phyloP scores from a whole-genome alignment of 345 rosid species.

The Barbarea vulgaris region DNA sequence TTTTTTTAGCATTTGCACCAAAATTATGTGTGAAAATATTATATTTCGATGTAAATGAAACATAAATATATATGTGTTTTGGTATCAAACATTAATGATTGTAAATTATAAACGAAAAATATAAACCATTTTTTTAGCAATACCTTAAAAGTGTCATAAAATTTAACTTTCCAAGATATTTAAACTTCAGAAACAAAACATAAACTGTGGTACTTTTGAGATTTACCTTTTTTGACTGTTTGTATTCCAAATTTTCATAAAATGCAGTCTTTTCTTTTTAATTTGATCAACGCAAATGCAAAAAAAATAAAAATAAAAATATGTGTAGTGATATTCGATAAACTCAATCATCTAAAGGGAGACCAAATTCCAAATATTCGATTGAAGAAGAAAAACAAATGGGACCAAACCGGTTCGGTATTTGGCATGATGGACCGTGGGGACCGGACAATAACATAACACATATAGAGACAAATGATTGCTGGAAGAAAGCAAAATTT shows the following conservation, averaged over 20 bases:
- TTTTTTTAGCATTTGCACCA: not conserved
- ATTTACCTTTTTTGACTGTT: not conserved
- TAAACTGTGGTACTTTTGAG: not conserved
- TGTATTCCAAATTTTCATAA: not conserved
- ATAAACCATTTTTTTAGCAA: not conserved
- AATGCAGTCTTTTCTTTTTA: not conserved
- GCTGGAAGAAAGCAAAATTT: constrained; percentile 43
- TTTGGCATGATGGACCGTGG: constrained; percentile 41
- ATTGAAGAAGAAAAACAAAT: constrained; percentile 20
- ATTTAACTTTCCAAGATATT: not conserved
- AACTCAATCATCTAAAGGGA: not conserved
- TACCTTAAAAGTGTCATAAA: not conserved
- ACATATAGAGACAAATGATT: constrained; percentile 32
- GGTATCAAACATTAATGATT: not conserved
- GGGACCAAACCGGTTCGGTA: constrained; percentile 46
- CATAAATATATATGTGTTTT: not conserved
- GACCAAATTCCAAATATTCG: constrained; percentile 15
- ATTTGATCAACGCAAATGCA: not conserved
- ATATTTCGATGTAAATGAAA: not conserved
- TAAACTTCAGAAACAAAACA: not conserved
- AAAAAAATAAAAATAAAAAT: not conserved
- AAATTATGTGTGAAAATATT: not conserved
- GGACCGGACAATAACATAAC: constrained; percentile 37
- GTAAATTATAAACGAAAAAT: not conserved
- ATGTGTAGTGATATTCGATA: not conserved